phyloP scores from a whole-genome alignment of 768 basidiomycete genomes.

The Pleurotus pulmonarius region DNA sequence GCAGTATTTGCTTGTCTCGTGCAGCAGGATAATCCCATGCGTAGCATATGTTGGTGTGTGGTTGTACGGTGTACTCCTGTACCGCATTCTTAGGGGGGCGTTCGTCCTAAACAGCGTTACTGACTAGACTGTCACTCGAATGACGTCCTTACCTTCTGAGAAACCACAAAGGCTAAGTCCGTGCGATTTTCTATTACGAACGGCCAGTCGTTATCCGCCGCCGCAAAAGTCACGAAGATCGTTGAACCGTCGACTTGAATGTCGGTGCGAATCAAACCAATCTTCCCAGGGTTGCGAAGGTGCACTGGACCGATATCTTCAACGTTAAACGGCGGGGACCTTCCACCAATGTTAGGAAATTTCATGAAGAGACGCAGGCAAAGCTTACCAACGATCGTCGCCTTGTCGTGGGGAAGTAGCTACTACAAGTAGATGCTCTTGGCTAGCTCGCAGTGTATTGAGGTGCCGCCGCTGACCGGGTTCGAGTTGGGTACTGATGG shows the following conservation, averaged over 20 bases:
- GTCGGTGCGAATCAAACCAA: slow-evolving; percentile 68
- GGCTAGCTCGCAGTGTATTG: slow-evolving; percentile 59
- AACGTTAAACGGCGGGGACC: slow-evolving; percentile 91
- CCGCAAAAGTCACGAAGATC: slow-evolving; percentile 77
- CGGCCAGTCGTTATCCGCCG: slow-evolving; percentile 77
- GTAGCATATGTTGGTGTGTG: slow-evolving; percentile 59
- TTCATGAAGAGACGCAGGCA: neutral
- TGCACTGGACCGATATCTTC: slow-evolving; percentile 86
- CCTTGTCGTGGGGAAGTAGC: slow-evolving; percentile 79
- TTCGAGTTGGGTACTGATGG: slow-evolving; percentile 55
- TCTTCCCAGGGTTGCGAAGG: slow-evolving; percentile 42
- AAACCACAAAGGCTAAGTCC: slow-evolving; percentile 61
- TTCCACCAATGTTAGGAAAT: slow-evolving; percentile 23
- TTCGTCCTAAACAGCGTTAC: slow-evolving; percentile 15
- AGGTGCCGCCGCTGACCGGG: slow-evolving; percentile 70
- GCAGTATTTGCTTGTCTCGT: slow-evolving; percentile 70
- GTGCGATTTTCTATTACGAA: slow-evolving; percentile 89
- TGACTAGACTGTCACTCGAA: slow-evolving; percentile 2
- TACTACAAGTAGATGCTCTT: slow-evolving; percentile 75
- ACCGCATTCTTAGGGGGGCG: slow-evolving; percentile 32
- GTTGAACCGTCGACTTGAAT: slow-evolving; percentile 81
- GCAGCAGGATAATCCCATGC: slow-evolving; percentile 95
- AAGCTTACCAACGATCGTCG: slow-evolving; percentile 64
- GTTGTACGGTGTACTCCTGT: slow-evolving; percentile 48
- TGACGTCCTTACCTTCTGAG: slow-evolving; percentile 61